These are phyloP conservation scores for Thielaviopsis ethacetica DNA, from an alignment of 2,329 filamentous ascomycete species.

Conservation along the genomic window DNA sequence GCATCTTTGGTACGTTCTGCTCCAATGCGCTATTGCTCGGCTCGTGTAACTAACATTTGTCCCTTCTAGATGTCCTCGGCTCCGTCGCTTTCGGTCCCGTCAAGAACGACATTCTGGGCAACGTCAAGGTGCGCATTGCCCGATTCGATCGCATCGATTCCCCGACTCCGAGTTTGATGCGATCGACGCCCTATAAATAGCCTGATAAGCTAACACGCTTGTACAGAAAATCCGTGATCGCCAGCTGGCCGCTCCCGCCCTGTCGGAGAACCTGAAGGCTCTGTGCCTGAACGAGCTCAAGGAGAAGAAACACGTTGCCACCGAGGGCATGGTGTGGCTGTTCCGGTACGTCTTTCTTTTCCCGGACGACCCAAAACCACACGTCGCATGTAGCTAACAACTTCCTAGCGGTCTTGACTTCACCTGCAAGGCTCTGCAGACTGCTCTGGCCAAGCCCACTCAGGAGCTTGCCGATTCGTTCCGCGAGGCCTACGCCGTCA, in stretches of 20 bases:
- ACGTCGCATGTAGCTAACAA: constrained; percentile 1
- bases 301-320: constrained; percentile 72
- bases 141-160: background rate
- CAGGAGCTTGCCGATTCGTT: constrained; percentile 80
- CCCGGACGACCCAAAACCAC: too few relatives aligned
- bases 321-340: constrained; percentile 84
- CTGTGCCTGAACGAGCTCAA: constrained; percentile 79
- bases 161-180: background rate
- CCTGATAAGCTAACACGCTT: too few relatives aligned
- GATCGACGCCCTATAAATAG: too few relatives aligned
- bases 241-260: constrained; percentile 57
- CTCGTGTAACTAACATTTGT: constrained; percentile 2
- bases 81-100: constrained; percentile 72
- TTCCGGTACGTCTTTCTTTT: constrained; percentile 43
- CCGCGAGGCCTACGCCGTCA: constrained; percentile 65
- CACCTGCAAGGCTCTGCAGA: constrained; percentile 66
- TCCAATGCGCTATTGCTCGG: background rate
- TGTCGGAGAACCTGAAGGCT: constrained; percentile 72
- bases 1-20: constrained; percentile 54
- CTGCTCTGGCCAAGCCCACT: constrained; percentile 50
- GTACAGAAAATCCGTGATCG: constrained; percentile 74
- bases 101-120: constrained; percentile 80
- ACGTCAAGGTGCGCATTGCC: constrained; percentile 55
- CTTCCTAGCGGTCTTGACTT: constrained; percentile 73
- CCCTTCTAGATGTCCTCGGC: constrained; percentile 39